These are phyloP conservation scores for Zasmidium angulare DNA, from an alignment of 2,329 filamentous ascomycete genomes.

Conservation along the genomic window DNA sequence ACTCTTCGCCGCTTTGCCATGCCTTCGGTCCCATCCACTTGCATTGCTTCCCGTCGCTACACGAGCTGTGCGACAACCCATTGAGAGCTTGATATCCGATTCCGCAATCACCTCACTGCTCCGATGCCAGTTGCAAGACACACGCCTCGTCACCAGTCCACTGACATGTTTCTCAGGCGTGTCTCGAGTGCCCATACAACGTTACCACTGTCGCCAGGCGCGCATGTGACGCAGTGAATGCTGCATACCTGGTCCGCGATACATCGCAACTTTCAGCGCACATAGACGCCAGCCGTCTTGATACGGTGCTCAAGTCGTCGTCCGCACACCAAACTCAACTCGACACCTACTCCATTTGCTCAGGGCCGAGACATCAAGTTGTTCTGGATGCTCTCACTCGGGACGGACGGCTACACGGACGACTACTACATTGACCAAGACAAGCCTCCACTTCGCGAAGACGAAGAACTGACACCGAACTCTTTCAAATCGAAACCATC, in stretches of 20 bases:
- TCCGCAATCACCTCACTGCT: no score
- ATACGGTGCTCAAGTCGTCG: not conserved
- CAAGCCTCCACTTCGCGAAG: not conserved
- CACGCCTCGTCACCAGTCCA: not conserved
- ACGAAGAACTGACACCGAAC: not conserved
- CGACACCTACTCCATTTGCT: not conserved
- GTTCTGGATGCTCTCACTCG: not conserved
- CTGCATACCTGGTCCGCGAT: not conserved
- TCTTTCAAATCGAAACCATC: not conserved
- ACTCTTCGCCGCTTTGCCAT: not conserved
- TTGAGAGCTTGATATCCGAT: no score
- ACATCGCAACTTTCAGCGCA: not conserved
- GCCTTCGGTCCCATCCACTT: not conserved
- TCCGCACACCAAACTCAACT: not conserved
- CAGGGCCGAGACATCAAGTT: not conserved
- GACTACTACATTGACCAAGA: constrained; percentile 6
- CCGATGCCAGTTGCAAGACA: no score
- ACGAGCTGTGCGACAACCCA: no score
- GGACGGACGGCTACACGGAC: no score
- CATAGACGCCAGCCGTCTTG: not conserved
- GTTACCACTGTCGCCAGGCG: not conserved
- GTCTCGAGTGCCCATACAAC: not conserved
- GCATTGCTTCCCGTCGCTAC: not conserved
- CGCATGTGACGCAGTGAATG: not conserved
- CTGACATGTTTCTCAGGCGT: constrained; percentile 4